Percentiles rank a stretch among this genome's conserved stretches.
phyloP scores from a whole-genome alignment of 768 basidiomycete species.

The Candolleomyces eurysporus region DNA sequence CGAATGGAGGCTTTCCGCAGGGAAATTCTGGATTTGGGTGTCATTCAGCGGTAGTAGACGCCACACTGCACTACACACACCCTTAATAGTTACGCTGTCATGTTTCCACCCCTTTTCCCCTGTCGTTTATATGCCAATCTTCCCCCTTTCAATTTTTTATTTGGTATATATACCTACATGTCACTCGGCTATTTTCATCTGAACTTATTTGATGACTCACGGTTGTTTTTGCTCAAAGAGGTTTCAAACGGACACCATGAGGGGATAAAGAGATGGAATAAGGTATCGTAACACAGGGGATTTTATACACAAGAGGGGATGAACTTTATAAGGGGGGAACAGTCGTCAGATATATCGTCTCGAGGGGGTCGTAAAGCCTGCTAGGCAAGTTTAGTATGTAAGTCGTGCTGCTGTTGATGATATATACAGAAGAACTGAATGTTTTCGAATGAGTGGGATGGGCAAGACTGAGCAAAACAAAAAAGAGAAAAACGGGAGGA shows the following conservation, averaged over 20 bases:
- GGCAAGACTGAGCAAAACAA: background rate
- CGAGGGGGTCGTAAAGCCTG: background rate
- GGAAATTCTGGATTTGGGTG: constrained; percentile 48
- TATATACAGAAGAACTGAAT: background rate
- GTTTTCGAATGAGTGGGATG: background rate
- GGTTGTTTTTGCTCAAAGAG: background rate
- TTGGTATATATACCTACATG: no score
- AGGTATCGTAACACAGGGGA: background rate
- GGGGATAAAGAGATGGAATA: constrained; percentile 29
- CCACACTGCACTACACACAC: no score
- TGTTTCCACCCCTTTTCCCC: no score
- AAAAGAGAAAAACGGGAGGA: background rate
- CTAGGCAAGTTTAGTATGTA: background rate
- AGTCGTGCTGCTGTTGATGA: background rate
- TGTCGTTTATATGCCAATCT: no score
- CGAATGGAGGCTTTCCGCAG: constrained; percentile 64
- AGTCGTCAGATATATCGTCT: constrained; percentile 4
- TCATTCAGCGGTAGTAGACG: constrained; percentile 27
- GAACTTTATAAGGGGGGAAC: background rate
- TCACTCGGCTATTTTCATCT: no score
- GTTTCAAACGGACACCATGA: background rate
- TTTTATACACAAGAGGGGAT: background rate
- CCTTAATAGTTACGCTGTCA: no score
- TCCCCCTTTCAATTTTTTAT: no score
- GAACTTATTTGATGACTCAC: no score